These are phyloP conservation scores for Linnemannia elongata DNA, from an alignment of 192 early-diverging fungal genomes.

Conservation along the genomic window DNA sequence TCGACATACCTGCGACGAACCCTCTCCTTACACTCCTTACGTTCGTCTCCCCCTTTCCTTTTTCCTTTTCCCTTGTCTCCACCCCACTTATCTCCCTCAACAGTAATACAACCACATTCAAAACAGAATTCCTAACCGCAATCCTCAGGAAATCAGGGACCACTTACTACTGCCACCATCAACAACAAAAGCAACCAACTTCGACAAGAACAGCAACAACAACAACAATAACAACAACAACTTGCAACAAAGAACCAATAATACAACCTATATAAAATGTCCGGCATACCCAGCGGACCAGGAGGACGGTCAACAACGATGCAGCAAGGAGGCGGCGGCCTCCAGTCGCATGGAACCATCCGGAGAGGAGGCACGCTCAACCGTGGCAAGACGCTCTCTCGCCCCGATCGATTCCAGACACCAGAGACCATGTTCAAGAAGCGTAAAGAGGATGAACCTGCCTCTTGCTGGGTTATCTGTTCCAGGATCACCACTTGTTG, in stretches of 20 bases:
- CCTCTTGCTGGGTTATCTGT: constrained; percentile 70
- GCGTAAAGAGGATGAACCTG: constrained; percentile 50
- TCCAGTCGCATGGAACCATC: constrained; percentile 24
- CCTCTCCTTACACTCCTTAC: neutral
- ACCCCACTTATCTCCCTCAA: neutral
- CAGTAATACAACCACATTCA: neutral
- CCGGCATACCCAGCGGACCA: constrained; percentile 27
- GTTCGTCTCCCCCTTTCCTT: neutral
- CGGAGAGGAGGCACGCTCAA: constrained; percentile 66
- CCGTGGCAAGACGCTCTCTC: constrained; percentile 80
- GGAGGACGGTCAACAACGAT: constrained; percentile 17
- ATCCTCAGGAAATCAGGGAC: neutral
- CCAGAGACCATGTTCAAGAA: constrained; percentile 77
- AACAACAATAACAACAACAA: neutral
- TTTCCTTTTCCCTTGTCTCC: too few relatives aligned
- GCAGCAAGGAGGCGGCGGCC: constrained; percentile 18
- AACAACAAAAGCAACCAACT: neutral
- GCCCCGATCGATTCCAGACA: constrained; percentile 78
- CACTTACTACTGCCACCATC: neutral
- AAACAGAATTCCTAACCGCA: neutral
- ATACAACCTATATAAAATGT: constrained; percentile 12
- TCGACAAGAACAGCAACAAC: neutral
- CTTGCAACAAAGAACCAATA: neutral
- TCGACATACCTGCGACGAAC: neutral
- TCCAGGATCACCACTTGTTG: constrained; percentile 73